Conservation (phyloP, 305 asterid genomes). For the Fraxinus dipetala region DNA sequence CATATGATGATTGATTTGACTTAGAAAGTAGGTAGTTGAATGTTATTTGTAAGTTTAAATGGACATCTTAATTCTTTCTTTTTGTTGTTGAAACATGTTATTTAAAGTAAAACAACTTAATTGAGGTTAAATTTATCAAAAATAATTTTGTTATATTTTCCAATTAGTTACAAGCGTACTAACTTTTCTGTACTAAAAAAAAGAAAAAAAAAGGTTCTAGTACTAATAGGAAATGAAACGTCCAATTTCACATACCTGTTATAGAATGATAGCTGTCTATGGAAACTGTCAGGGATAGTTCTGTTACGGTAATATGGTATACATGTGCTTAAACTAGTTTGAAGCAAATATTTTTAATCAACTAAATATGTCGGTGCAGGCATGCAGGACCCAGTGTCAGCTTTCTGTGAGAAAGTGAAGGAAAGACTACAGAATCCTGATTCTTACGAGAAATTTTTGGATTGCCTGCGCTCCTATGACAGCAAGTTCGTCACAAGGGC, state of each 20-base stretch:
- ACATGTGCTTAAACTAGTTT: slow-evolving; percentile 8
- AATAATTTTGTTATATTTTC: slow-evolving; percentile 3
- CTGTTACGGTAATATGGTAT: background rate
- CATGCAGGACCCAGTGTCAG: slow-evolving; percentile 50
- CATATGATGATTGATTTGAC: slow-evolving; percentile 18
- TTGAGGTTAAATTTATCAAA: slow-evolving; percentile 6
- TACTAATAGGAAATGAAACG: background rate
- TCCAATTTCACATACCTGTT: slow-evolving; percentile 19
- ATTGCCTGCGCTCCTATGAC: slow-evolving; percentile 62
- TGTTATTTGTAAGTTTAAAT: background rate
- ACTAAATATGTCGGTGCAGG: slow-evolving; percentile 45
- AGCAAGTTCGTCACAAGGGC: slow-evolving; percentile 52
- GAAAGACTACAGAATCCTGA: slow-evolving; percentile 64
- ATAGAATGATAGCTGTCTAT: slow-evolving; percentile 17
- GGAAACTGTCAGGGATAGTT: slow-evolving; percentile 19
- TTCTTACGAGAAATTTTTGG: slow-evolving; percentile 56
- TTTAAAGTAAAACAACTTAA: background rate
- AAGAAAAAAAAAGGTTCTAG: background rate
- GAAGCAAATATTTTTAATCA: slow-evolving; percentile 22
- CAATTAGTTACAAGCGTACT: background rate
- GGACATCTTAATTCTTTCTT: slow-evolving; percentile 13
- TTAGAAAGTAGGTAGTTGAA: background rate
- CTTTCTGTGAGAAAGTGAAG: slow-evolving; percentile 68
- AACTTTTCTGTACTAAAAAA: slow-evolving; percentile 6
- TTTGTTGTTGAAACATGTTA: slow-evolving; percentile 20